These are phyloP conservation scores for Ceratorhiza oryzae-sativae DNA, from an alignment of 1,284 basidiomycete genomes.

Conservation along the genomic window DNA sequence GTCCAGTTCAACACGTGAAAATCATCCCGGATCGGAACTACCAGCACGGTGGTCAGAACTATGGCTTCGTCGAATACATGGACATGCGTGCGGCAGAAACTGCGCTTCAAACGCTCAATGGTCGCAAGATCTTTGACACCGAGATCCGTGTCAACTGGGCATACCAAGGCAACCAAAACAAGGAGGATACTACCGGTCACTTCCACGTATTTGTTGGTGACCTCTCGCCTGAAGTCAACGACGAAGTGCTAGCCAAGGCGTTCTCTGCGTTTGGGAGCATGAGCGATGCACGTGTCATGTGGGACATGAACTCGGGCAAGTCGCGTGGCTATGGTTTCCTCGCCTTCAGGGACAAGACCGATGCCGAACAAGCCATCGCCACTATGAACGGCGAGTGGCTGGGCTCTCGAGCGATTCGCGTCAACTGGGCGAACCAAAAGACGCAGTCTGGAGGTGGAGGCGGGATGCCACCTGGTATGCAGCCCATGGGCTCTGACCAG, in stretches of 20 bases:
- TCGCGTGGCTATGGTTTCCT: slow-evolving; percentile 94
- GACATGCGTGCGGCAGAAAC: slow-evolving; percentile 98
- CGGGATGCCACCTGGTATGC: slow-evolving; percentile 48
- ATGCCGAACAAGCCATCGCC: slow-evolving; percentile 96
- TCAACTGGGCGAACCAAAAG: slow-evolving; percentile 99
- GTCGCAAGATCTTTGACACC: slow-evolving; percentile 96
- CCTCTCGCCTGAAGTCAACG: slow-evolving; percentile 96
- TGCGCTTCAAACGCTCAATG: slow-evolving; percentile 94
- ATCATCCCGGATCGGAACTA: slow-evolving; percentile 99
- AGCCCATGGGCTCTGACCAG: slow-evolving; percentile 35
- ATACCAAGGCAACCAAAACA: slow-evolving; percentile 94
- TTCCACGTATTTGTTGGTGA: slow-evolving; percentile 99
- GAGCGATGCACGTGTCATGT: slow-evolving; percentile 98
- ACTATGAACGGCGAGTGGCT: slow-evolving; percentile 99
- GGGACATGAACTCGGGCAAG: slow-evolving; percentile 99
- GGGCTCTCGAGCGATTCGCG: slow-evolving; percentile 94
- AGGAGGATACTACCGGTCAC: slow-evolving; percentile 95
- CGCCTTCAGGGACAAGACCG: slow-evolving; percentile 93
- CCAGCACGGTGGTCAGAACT: slow-evolving; percentile 96
- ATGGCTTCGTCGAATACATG: slow-evolving; percentile 97
- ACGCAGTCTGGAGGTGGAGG: slow-evolving; percentile 64
- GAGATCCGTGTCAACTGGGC: slow-evolving; percentile 99
- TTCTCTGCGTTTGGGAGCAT: slow-evolving; percentile 94
- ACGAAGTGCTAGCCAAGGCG: slow-evolving; percentile 94
- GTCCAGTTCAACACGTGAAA: slow-evolving; percentile 95